Evolutionary conservation across 2,329 filamentous ascomycete genomes (phyloP).

Genomic region (Cladosporium sp.): DNA sequence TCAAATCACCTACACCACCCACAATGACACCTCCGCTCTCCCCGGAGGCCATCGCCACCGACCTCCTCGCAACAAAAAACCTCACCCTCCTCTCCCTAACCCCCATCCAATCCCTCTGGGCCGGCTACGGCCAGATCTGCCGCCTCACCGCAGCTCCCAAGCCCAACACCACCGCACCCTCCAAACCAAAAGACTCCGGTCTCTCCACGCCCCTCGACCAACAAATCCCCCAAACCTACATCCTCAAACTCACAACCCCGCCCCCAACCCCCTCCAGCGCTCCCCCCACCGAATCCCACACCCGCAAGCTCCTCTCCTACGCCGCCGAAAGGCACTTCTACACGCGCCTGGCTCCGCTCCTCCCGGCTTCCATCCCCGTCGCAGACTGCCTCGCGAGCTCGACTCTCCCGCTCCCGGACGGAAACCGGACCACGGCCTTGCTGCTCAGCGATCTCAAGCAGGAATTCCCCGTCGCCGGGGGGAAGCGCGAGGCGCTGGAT

Average conservation of each 20-base stretch:
- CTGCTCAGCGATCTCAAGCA: constrained; percentile 52
- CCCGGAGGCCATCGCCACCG: neutral
- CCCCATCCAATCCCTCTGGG: constrained; percentile 40
- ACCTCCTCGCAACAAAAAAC: neutral
- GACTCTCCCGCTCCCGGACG: neutral
- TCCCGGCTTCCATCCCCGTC: constrained; percentile 42
- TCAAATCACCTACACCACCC: neutral
- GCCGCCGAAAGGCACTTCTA: constrained; percentile 64
- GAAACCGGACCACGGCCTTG: constrained; percentile 42
- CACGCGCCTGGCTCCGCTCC: constrained; percentile 45
- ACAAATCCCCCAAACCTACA: constrained; percentile 29
- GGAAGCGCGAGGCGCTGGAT: constrained; percentile 46
- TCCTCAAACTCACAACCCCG: constrained; percentile 57
- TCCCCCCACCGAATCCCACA: constrained; percentile 53
- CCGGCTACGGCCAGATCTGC: constrained; percentile 50
- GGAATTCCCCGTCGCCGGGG: constrained; percentile 51
- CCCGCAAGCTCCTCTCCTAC: constrained; percentile 62
- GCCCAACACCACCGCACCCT: neutral
- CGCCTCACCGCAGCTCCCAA: constrained; percentile 40
- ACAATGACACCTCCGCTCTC: neutral
- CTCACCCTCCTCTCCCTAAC: neutral
- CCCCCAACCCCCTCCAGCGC: constrained; percentile 30
- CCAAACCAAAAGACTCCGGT: constrained; percentile 20
- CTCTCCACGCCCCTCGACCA: neutral
- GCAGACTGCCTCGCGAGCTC: constrained; percentile 40